Evolutionary conservation across 2,329 filamentous ascomycete genomes (phyloP), one percentile per base, ranked within the genome.

Genomic region (Mycocentrospora acerina): DNA sequence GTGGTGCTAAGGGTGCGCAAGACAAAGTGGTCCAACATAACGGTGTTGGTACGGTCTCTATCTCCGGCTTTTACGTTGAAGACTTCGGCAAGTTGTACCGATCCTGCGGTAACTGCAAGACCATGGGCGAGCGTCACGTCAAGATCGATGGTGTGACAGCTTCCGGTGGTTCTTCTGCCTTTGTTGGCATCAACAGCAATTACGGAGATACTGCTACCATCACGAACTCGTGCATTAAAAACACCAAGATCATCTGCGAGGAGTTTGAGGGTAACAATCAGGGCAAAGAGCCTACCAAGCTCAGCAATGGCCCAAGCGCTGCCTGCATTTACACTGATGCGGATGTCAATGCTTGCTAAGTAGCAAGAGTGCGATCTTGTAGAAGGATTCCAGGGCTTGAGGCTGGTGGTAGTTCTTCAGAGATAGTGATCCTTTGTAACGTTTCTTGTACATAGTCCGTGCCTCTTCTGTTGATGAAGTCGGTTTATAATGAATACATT

Each of bases 111-210:
- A 54, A 59, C 46, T n/a, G n/a, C n/a, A n/a, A n/a, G n/a, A n/a
- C n/a, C n/a, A n/a, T n/a, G n/a, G n/a, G 64, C 46, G 65, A 64
- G 32, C 64, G 71, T 24, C 64, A 70, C 46, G 61, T 72, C 28
- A 59, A 70, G 39, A 61, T 75, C 25, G 55, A 69, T 44, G 66
- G 66, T 37, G 53, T 69, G 30, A 58, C 58, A 9, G 68, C 67
- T 31, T 64, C 66, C 25, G 51, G 59, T 12, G 53, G 60, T 35
- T 71, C 71, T 26, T 71, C 71, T 26, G 58, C 59, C 34, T 60
- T 71, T 24, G 71, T 62, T 44, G 71, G 71, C 17, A 73, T 75
- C 53, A 75, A 74, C 59, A 64, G 60, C 28, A 76, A 74, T 64
- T 74, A 70, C 40, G 71, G 70, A 9, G 71, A 73, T 46, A 71